phyloP scores from a whole-genome alignment of 345 rosid genomes.

The Cardamine resedifolia region DNA sequence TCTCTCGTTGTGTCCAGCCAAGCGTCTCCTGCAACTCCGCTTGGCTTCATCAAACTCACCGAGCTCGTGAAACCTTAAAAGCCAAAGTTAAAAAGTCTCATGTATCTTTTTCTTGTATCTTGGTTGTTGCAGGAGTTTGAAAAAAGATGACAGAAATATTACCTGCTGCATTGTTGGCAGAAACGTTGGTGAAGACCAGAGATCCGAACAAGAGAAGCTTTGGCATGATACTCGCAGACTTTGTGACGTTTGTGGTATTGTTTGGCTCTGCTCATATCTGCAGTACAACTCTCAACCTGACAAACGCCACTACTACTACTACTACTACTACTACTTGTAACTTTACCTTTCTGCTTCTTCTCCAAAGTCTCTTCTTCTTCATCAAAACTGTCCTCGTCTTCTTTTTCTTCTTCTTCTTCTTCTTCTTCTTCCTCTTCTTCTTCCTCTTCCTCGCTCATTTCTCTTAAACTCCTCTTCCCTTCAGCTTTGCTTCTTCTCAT shows the following conservation, averaged over 20 bases:
- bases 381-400: neutral
- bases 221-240: slow-evolving; percentile 89
- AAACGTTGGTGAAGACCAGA: slow-evolving; percentile 74
- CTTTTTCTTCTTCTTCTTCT: neutral
- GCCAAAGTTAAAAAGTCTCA: slow-evolving; percentile 5
- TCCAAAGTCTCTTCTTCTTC: slow-evolving; percentile 48
- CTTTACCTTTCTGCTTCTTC: slow-evolving; percentile 52
- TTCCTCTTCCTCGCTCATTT: slow-evolving; percentile 64
- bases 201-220: slow-evolving; percentile 56
- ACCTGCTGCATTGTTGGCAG: slow-evolving; percentile 99
- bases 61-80: slow-evolving; percentile 72
- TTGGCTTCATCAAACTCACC: slow-evolving; percentile 77
- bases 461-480: slow-evolving; percentile 62
- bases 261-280: slow-evolving; percentile 67
- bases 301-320: slow-evolving; percentile 42
- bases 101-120: neutral
- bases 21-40: slow-evolving; percentile 81
- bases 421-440: slow-evolving; percentile 43
- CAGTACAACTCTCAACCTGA: slow-evolving; percentile 67
- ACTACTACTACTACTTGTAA: slow-evolving; percentile 27
- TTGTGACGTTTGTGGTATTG: slow-evolving; percentile 80
- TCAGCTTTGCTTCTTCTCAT: slow-evolving; percentile 60
- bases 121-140: neutral
- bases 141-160: neutral
- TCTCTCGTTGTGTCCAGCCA: slow-evolving; percentile 90